Conservation (phyloP, 306 rosid species). For the Comarum palustre region DNA sequence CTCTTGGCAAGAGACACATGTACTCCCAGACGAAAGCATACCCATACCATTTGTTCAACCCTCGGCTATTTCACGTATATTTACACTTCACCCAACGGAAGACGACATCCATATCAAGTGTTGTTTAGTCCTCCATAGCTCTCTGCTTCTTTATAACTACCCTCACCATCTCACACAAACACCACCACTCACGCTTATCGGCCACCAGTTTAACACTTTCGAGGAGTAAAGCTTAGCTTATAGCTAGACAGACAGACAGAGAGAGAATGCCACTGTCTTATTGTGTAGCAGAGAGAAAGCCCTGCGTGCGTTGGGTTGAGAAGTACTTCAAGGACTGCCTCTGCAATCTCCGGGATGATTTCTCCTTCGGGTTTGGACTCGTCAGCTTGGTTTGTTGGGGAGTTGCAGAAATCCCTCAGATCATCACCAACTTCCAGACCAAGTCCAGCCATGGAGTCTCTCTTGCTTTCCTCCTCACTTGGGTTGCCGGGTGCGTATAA, state of each 20-base stretch:
- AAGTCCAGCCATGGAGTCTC: conserved; percentile 94
- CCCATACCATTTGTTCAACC: background rate
- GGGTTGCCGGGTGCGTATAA: conserved; percentile 77
- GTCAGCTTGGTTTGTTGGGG: conserved; percentile 76
- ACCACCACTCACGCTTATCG: background rate
- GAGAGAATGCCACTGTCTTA: conserved; percentile 51
- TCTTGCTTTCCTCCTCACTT: conserved; percentile 76
- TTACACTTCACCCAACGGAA: background rate
- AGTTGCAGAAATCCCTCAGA: conserved; percentile 86
- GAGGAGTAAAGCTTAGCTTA: background rate
- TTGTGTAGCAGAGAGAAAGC: conserved; percentile 57
- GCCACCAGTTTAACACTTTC: background rate
- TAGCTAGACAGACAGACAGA: background rate
- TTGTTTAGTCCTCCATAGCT: background rate
- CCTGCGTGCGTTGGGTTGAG: conserved; percentile 67
- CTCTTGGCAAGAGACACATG: background rate
- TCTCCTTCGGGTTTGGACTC: conserved; percentile 67
- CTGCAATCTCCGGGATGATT: conserved; percentile 61
- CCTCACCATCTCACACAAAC: background rate
- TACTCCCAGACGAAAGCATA: background rate
- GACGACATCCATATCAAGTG: background rate
- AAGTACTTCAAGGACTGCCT: conserved; percentile 76
- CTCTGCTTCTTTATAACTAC: background rate
- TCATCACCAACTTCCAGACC: conserved; percentile 71
- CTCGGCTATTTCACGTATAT: background rate